phyloP scores from a whole-genome alignment of 1,284 basidiomycete species.

The Sporisorium graminicola region DNA sequence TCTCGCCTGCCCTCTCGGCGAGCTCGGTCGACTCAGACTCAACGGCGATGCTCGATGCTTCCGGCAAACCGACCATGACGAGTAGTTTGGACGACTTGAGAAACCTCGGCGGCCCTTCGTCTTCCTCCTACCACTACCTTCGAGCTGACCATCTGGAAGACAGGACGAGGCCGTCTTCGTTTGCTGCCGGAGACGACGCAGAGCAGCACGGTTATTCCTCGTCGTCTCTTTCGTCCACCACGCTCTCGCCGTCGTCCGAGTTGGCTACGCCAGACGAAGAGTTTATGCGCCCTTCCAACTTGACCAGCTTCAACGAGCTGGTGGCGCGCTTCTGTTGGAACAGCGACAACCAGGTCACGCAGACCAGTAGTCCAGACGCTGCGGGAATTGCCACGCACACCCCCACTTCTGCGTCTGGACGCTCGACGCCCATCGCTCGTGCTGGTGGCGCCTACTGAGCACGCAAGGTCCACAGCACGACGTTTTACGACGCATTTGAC shows the following conservation, averaged over 20 bases:
- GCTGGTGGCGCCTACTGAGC: conserved; percentile 40
- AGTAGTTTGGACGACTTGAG: conserved; percentile 34
- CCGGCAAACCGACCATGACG: conserved; percentile 22
- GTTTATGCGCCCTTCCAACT: conserved; percentile 50
- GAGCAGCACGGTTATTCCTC: conserved; percentile 46
- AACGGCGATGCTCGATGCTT: conserved; percentile 39
- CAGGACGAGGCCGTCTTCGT: conserved; percentile 32
- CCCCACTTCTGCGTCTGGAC: conserved; percentile 44
- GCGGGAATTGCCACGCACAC: conserved; percentile 25
- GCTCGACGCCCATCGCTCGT: conserved; percentile 47
- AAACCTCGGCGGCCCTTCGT: conserved; percentile 22
- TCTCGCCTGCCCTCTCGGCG: conserved; percentile 54
- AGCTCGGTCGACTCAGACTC: conserved; percentile 59
- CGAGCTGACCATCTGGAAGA: conserved; percentile 32
- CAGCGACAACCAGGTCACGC: conserved; percentile 49
- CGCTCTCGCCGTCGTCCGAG: conserved; percentile 48
- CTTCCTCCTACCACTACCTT: conserved; percentile 30
- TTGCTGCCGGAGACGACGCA: conserved; percentile 26
- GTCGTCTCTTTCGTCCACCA: conserved; percentile 43
- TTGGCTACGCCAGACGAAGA: conserved; percentile 52
- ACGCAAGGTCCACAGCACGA: conserved; percentile 2
- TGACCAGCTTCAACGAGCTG: conserved; percentile 62
- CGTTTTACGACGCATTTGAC: conserved; percentile 3
- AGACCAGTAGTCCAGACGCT: conserved; percentile 31
- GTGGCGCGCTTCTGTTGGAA: conserved; percentile 65